A percentile compares a stretch with the other conserved stretches of the same genome.
Conservation (phyloP, 495 filamentous ascomycete genomes). For the Aspergillus nanangensis region DNA sequence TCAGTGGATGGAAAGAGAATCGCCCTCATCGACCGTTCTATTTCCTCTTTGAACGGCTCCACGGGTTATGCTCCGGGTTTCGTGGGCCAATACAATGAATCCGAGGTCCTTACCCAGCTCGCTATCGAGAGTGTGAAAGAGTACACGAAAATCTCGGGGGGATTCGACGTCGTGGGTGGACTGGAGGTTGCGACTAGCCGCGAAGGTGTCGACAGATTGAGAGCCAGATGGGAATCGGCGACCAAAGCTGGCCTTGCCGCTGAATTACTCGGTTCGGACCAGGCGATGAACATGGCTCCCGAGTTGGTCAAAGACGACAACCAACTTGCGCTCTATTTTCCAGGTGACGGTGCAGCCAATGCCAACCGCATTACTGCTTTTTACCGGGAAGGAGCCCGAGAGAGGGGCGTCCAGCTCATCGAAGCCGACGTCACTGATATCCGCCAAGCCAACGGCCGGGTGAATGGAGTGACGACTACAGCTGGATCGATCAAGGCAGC, state of each 20-base stretch:
- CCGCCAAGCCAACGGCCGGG: constrained; percentile 12
- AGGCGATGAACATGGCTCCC: constrained; percentile 21
- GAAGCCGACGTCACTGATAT: constrained; percentile 20
- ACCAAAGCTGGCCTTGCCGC: constrained; percentile 19
- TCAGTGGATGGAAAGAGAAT: constrained; percentile 16
- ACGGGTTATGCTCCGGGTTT: constrained; percentile 31
- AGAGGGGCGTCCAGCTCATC: constrained; percentile 18
- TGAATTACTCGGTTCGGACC: constrained; percentile 19
- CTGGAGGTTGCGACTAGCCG: constrained; percentile 25
- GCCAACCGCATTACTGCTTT: constrained; percentile 20
- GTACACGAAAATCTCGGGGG: constrained; percentile 23
- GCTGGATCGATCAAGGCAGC: constrained; percentile 15
- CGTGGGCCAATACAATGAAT: constrained; percentile 35
- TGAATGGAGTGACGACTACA: constrained; percentile 15
- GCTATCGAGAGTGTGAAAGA: constrained; percentile 27
- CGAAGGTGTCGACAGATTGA: constrained; percentile 18
- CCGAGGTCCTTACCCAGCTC: constrained; percentile 23
- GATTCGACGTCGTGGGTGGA: constrained; percentile 26
- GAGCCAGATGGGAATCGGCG: constrained; percentile 16
- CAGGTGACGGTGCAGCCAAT: constrained; percentile 27
- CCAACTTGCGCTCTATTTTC: constrained; percentile 17
- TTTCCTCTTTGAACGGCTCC: constrained; percentile 18
- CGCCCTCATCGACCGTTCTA: constrained; percentile 22
- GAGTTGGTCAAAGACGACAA: constrained; percentile 23
- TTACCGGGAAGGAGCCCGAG: constrained; percentile 18